A percentile compares a stretch with the other conserved stretches of the same genome.
Evolutionary conservation across 2,329 filamentous ascomycete species (phyloP).

Genomic region (Colletotrichum echinochloae): DNA sequence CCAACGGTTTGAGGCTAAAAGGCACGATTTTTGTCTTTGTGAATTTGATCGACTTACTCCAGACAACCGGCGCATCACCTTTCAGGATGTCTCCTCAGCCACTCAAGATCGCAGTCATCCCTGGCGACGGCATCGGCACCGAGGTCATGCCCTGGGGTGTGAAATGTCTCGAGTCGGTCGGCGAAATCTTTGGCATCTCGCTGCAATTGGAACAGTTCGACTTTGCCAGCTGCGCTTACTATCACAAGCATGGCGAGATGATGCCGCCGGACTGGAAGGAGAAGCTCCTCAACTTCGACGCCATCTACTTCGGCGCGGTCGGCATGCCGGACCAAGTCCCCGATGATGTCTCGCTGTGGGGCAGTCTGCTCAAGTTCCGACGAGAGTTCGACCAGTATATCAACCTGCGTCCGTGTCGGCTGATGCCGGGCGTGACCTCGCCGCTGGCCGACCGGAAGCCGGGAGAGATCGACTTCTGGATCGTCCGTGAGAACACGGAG

Average conservation of each 20-base stretch:
- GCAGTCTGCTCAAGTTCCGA: conserved; percentile 72
- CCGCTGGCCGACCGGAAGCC: conserved; percentile 64
- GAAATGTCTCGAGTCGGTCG: conserved; percentile 53
- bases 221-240: conserved; percentile 71
- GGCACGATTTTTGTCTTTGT: neutral
- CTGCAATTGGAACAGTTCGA: conserved; percentile 72
- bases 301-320: conserved; percentile 74
- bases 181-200: conserved; percentile 61
- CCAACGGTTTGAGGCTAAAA: no score
- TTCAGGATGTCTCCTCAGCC: conserved; percentile 22
- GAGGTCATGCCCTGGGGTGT: conserved; percentile 65
- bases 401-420: conserved; percentile 72
- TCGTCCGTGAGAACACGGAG: conserved; percentile 75
- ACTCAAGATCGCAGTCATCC: conserved; percentile 69
- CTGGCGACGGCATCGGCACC: conserved; percentile 76
- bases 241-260: conserved; percentile 58
- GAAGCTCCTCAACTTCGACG: conserved; percentile 59
- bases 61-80: neutral
- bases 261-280: conserved; percentile 54
- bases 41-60: no score
- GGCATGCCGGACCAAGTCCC: conserved; percentile 69
- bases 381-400: conserved; percentile 75
- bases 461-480: conserved; percentile 73
- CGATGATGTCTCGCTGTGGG: conserved; percentile 75
- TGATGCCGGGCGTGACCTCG: conserved; percentile 70